Evolutionary conservation across 345 rosid species (phyloP).

Genomic region (Moringa oleifera): DNA sequence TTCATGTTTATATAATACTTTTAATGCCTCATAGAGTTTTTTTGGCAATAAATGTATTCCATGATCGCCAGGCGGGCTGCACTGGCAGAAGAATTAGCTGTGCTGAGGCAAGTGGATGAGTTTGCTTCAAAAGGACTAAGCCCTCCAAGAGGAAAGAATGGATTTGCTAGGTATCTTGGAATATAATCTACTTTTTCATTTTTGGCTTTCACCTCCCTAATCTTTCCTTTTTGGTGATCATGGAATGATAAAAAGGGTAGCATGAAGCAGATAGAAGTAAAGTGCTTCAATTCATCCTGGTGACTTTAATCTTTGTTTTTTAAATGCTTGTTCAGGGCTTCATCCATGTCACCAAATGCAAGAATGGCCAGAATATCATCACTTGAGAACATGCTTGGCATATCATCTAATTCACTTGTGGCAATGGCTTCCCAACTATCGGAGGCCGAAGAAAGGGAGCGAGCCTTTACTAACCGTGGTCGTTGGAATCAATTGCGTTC

Average conservation of each 20-base stretch:
- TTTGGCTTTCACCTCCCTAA: too few relatives aligned
- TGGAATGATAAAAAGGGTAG: neutral
- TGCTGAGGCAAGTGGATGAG: conserved; percentile 87
- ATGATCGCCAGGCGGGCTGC: conserved; percentile 75
- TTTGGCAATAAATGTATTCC: conserved; percentile 7
- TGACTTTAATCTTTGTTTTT: conserved; percentile 11
- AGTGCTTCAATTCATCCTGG: neutral
- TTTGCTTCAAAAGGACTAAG: conserved; percentile 82
- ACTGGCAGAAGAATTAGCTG: conserved; percentile 82
- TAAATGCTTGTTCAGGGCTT: conserved; percentile 52
- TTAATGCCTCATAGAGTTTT: conserved; percentile 6
- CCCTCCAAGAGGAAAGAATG: conserved; percentile 92
- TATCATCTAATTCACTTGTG: conserved; percentile 89
- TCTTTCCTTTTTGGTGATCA: neutral
- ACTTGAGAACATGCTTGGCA: conserved; percentile 86
- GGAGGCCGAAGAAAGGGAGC: conserved; percentile 96
- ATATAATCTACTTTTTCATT: conserved; percentile 1
- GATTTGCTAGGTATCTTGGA: conserved; percentile 70
- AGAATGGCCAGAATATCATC: conserved; percentile 87
- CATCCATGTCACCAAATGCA: conserved; percentile 93
- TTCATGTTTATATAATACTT: conserved; percentile 10
- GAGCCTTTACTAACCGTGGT: conserved; percentile 82
- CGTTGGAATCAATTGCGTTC: conserved; percentile 98
- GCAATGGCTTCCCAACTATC: conserved; percentile 99
- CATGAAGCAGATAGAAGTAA: neutral